Percentiles rank a stretch among this genome's conserved stretches.
Conservation (phyloP, 257 asterid species). For the Solanum habrochaites region DNA sequence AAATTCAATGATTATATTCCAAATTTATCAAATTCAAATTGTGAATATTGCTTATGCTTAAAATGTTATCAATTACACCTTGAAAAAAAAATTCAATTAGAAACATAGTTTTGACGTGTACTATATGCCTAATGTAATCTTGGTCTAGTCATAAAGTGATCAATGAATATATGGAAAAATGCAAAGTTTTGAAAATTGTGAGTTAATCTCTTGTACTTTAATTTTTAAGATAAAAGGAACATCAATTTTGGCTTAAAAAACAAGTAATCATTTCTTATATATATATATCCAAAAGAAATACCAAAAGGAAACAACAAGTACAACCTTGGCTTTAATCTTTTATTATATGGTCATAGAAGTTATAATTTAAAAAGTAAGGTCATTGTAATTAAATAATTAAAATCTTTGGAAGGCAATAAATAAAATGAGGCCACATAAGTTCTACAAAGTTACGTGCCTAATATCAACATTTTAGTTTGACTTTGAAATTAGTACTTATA, state of each 20-base stretch:
- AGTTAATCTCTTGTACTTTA: not conserved
- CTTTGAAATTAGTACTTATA: not conserved
- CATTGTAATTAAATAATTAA: not conserved
- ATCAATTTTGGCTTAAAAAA: not conserved
- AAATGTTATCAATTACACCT: not conserved
- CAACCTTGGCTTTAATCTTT: not conserved
- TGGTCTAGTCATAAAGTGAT: not conserved
- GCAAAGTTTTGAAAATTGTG: not conserved
- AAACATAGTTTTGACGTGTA: not conserved
- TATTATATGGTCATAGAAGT: not conserved
- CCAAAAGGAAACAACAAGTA: not conserved
- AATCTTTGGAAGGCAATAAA: not conserved
- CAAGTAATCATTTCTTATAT: not conserved
- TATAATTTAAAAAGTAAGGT: not conserved
- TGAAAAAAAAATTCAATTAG: not conserved
- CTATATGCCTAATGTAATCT: not conserved
- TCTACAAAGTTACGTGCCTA: not conserved
- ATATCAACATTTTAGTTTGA: not conserved
- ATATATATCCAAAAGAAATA: not conserved
- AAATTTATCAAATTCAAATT: not conserved
- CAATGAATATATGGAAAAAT: not conserved
- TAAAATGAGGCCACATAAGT: not conserved
- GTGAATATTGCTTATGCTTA: not conserved
- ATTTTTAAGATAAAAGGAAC: not conserved
- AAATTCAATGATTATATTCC: not conserved